phyloP scores from a whole-genome alignment of 2,329 filamentous ascomycete species.

The Capronia coronata region DNA sequence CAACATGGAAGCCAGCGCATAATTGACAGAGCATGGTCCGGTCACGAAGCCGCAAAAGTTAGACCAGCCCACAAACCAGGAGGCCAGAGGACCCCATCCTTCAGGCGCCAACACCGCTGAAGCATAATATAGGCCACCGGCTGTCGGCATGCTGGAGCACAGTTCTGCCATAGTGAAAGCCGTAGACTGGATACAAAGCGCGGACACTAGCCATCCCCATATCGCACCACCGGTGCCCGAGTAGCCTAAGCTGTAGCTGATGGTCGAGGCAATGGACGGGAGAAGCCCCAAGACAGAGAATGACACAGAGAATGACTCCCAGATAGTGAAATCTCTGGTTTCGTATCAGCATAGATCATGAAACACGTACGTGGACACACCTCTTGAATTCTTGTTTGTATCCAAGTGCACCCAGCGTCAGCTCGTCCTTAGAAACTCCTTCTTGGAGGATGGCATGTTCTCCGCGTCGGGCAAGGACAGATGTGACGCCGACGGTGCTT shows the following conservation, averaged over 20 bases:
- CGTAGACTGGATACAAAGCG: constrained; percentile 32
- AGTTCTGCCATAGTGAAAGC: constrained; percentile 35
- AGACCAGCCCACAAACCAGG: constrained; percentile 31
- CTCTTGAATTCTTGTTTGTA: constrained; percentile 33
- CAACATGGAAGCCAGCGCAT: constrained; percentile 34
- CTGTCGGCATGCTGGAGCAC: constrained; percentile 33
- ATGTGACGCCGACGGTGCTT: constrained; percentile 23
- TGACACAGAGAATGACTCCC: constrained; percentile 34
- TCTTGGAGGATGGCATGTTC: constrained; percentile 25
- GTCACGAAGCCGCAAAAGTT: constrained; percentile 32
- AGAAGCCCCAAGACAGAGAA: constrained; percentile 36
- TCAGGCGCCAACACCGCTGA: constrained; percentile 34
- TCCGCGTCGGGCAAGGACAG: constrained; percentile 19
- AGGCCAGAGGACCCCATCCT: constrained; percentile 25
- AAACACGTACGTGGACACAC: background rate
- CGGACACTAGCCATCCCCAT: constrained; percentile 34
- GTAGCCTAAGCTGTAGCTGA: constrained; percentile 34
- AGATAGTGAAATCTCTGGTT: constrained; percentile 31
- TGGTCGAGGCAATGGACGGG: constrained; percentile 36
- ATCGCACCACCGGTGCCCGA: constrained; percentile 31
- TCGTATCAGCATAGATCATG: background rate
- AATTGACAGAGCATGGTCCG: constrained; percentile 33
- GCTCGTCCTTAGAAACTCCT: constrained; percentile 35
- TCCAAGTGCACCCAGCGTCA: constrained; percentile 39
- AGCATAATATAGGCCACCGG: constrained; percentile 33